Evolutionary conservation across 352 stramenopile genomes (phyloP), one percentile per base, ranked within the genome.

Genomic region (Phytopythium montanum): DNA sequence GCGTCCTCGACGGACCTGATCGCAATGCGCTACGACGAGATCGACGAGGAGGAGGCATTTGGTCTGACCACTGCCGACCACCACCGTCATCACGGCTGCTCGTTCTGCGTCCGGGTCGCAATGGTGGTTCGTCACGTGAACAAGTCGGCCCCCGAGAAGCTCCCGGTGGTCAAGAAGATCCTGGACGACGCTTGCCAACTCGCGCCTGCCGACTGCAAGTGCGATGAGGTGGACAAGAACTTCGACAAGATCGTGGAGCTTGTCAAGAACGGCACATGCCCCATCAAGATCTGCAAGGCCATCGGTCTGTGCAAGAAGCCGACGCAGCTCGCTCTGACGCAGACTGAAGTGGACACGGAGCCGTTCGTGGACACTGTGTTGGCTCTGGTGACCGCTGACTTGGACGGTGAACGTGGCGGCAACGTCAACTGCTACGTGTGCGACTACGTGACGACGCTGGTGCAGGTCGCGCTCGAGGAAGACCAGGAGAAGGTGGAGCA

Each of bases 391-490:
- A 44, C 51, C 56, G 25, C 50, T 19, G 9, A 67, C 44, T 48
- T 54, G n/a, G 51, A 34, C 25, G 25, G n/a, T 19, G 29, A 54
- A 28, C 44, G 26, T 46, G 48, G 53, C 12, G 21, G 48, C 51
- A 65, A 73, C 60, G 36, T 52, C 41, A 79, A 75, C 13, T 82
- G 75, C 46, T 82, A 79, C 42, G 76, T 82, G 55, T 82, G 75
- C 39, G 73, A 85, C 51, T 76, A 69, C 38, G 60, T 62, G 19
- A 76, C 68, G 13, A 64, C 65, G 13, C 44, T 76, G 10, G 48
- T 72, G 33, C 56, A 79, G 61, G 56, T 64, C 33, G 56, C 59
- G 3, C 59, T 73, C 23, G 53, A 76, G 45, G 48, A 79, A 57
- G 65, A 72, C 21, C 38, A 68, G 6, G 49, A 64, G 5, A 60